Base-by-base conservation (phyloP, 2,329 filamentous ascomycete genomes). In the Monilinia laxa region DNA sequence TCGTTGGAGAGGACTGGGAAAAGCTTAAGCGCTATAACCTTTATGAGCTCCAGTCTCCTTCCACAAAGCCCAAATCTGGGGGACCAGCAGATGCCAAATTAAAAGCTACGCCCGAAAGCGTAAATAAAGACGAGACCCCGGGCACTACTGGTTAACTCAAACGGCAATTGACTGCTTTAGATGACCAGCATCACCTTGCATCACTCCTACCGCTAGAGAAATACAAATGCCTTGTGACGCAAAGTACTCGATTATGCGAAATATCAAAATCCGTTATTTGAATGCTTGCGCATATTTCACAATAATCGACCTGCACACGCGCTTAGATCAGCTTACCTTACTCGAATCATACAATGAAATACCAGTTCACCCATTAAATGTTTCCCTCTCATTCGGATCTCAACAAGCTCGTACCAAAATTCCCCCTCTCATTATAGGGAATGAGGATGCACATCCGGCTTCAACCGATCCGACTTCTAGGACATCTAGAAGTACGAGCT, bases 1-100 rank as follows among this genome's bases (percentile, higher is more conserved):
- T 95, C 45, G 89, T 95, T 4, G 83, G 85, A 18, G 70, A 70
- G 59, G 86, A 91, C 74, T 95, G 89, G 82, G 89, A 92, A 60
- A 81, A 81, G 57, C 81, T 93, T 68, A 93, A 91, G 79, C 85
- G 87, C 71, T 94, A 88, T 79, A 95, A 95, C 76, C 78, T 96
- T 51, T 86, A 89, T 66, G 90, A 92, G 77, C 83, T 94, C 31
- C 91, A 90, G 75, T 81, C 81, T 60, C 57, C 66, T 67, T 66
- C 66, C 59, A 51, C 53, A 66, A 67, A 55, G 31, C 65, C 69
- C 57, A 62, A 71, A 56, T 62, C 52, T 20, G 56, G 35, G 35
- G 64, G 55, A 53, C 23, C 25, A 31, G 47, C 59, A 40, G 65
- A 62, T 45, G 35, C 18, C 28, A 65, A 68, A 56, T 20, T 55